Base-by-base conservation (phyloP, 331 rosid genomes). In the Spiraea crenata region DNA sequence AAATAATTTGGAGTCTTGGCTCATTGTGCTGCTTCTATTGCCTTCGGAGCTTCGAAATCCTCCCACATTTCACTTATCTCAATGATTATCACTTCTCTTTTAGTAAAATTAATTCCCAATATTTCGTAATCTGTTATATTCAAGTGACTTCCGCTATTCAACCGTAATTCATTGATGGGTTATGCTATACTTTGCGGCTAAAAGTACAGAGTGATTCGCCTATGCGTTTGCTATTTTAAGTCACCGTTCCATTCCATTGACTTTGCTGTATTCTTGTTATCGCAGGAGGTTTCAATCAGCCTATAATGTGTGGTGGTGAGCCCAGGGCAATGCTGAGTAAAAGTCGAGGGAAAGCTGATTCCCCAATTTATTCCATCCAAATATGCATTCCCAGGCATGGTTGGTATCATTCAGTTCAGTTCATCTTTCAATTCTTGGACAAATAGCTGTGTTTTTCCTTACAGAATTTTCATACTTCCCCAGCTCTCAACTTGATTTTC, bases 211-310 rank as follows among this genome's bases (percentile, higher is more conserved):
- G 34, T 3, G 14, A 20, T 9, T 10, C 0, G 15, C 48, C 20
- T 11, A 3, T 4, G 63, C 25, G 4, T 40, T 52, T 7, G 13
- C 16, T 40, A 54, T 37, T 6, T 3, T 69, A 20, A 42, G 42
- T 55, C 73, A 69, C 31, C 2, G 34, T 69, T 54, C 19, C 17
- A 25, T 69, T 69, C 14, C 41, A 5, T 55, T 69, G 9, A 55
- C 34, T 34, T 54, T 31, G 52, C 14, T 55, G 42, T 55, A 41
- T 55, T 40, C 40, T 52, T 57, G 61, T 54, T 35, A 9, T 10
- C 79, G 63, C 79, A 93, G 99, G 99, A 69, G 99, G 97, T 6
- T 93, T 93, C 79, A 93, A 93, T 80, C 98, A 93, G 83, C 96
- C 99, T 46, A 89, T 91, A 55, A 93, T 93, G 97, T 93, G 99